Evolutionary conservation across 2,329 filamentous ascomycete genomes (phyloP), one percentile per base, ranked within the genome.

Genomic region (Botryotinia calthae): DNA sequence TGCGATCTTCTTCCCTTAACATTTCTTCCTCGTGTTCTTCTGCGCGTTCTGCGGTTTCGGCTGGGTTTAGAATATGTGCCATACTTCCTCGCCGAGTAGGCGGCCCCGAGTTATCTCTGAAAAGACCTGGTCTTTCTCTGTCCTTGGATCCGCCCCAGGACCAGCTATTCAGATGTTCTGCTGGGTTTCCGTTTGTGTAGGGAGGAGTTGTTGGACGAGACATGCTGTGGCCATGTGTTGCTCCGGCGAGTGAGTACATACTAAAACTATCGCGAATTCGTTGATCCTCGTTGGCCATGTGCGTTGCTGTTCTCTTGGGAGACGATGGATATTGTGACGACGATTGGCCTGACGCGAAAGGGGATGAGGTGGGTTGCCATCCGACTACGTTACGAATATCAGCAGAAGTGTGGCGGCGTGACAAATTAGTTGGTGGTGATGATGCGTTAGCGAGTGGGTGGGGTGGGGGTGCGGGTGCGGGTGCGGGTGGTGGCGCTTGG

Each of bases 361-460:
- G 92, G 8, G 91, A 92, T 40, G 88, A 86, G 59, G 85, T 84
- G 79, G 84, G 75, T 75, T 90, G 91, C 90, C 93, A 95, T 54
- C 92, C 93, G 80, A 94, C 92, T 78, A 95, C 91, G 71, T 80
- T 80, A 70, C 96, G 91, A 77, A 99, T 98, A 81, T 99, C 96
- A 73, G 96, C 96, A 56, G 95, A 95, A 2, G 96, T 99, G 82
- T 99, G 96, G 74, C 95, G 89, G 75, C 95, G 90, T 62, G 90
- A 88, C 64, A 97, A 86, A 78, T 90, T 94, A 72, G 89, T 87
- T 51, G 90, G 89, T 48, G 89, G 87, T 40, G 87, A 86, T 77
- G 90, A 86, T 46, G 89, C 86, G 73, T 88, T 85, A 28, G 91
- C 87, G 31, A 91, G 85, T 48, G 90, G 90, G 79, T 93, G 92